These are phyloP conservation scores for Fusarium tuaranense DNA, from an alignment of 2,329 filamentous ascomycete genomes.

Conservation along the genomic window DNA sequence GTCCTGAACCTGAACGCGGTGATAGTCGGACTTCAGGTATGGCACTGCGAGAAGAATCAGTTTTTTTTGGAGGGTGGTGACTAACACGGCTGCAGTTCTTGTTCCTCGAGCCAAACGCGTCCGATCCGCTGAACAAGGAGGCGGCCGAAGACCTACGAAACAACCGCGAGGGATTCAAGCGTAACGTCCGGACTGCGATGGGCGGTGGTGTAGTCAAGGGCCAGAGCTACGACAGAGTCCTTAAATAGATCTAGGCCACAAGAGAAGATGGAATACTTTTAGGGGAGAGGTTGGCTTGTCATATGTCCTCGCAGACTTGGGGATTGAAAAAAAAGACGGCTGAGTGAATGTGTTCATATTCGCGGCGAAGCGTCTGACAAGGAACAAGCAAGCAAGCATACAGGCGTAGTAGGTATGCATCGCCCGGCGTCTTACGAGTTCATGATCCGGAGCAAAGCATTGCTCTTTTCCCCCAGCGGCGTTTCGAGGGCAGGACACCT, in stretches of 20 bases:
- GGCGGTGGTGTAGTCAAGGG: conserved; percentile 80
- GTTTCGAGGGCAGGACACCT: conserved; percentile 12
- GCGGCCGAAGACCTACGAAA: conserved; percentile 90
- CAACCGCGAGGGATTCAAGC: conserved; percentile 89
- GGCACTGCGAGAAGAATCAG: conserved; percentile 10
- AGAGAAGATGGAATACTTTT: conserved; percentile 14
- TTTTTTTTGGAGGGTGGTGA: conserved; percentile 2
- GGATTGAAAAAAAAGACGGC: conserved; percentile 15
- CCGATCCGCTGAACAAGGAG: conserved; percentile 98
- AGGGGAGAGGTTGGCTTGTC: neutral
- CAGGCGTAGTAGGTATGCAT: conserved; percentile 7
- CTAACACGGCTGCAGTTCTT: conserved; percentile 74
- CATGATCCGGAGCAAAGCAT: conserved; percentile 27
- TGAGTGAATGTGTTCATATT: conserved; percentile 16
- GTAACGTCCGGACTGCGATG: conserved; percentile 90
- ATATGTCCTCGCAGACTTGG: neutral
- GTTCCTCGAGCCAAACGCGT: conserved; percentile 97
- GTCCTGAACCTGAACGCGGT: conserved; percentile 97
- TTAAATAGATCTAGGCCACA: conserved; percentile 62
- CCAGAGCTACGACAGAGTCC: conserved; percentile 80
- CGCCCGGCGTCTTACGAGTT: conserved; percentile 31
- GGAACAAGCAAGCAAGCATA: conserved; percentile 1
- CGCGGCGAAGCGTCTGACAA: conserved; percentile 26
- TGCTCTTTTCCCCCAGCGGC: conserved; percentile 16
- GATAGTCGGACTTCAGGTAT: conserved; percentile 90